Conservation (phyloP, 305 asterid species). For the Solanum hybrid region DNA sequence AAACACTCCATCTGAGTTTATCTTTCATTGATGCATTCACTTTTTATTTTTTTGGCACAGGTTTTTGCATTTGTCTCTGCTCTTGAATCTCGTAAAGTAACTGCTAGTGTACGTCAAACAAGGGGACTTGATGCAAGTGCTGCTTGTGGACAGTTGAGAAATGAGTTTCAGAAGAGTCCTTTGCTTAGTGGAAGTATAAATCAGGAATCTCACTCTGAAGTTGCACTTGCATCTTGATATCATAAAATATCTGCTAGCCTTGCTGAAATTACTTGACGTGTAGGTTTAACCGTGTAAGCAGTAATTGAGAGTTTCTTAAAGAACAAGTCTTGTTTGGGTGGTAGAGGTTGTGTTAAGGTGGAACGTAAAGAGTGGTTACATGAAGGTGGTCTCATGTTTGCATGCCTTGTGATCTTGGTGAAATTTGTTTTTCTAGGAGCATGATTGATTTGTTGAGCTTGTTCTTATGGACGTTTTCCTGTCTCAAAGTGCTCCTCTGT, state of each 20-base stretch:
- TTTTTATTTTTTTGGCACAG: constrained; percentile 17
- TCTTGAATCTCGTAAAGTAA: constrained; percentile 70
- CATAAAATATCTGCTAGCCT: background rate
- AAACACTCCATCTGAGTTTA: background rate
- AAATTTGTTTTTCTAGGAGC: background rate
- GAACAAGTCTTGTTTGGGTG: background rate
- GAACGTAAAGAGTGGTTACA: background rate
- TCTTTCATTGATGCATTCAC: background rate
- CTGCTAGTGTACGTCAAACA: constrained; percentile 79
- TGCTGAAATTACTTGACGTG: background rate
- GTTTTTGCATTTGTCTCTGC: constrained; percentile 64
- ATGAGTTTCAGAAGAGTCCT: constrained; percentile 79
- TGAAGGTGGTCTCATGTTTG: background rate
- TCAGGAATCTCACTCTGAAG: constrained; percentile 29
- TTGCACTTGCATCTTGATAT: constrained; percentile 43
- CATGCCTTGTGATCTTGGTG: background rate
- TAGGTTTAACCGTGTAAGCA: background rate
- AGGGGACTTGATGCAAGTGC: constrained; percentile 95
- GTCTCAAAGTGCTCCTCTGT: background rate
- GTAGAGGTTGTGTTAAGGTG: background rate
- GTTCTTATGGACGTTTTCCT: background rate
- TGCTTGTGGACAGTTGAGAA: constrained; percentile 94
- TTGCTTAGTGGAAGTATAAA: constrained; percentile 29
- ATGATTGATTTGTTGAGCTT: background rate
- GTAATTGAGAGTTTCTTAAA: background rate